phyloP scores from a whole-genome alignment of 176 grass and related monocot species.

The Microstegium vimineum region DNA sequence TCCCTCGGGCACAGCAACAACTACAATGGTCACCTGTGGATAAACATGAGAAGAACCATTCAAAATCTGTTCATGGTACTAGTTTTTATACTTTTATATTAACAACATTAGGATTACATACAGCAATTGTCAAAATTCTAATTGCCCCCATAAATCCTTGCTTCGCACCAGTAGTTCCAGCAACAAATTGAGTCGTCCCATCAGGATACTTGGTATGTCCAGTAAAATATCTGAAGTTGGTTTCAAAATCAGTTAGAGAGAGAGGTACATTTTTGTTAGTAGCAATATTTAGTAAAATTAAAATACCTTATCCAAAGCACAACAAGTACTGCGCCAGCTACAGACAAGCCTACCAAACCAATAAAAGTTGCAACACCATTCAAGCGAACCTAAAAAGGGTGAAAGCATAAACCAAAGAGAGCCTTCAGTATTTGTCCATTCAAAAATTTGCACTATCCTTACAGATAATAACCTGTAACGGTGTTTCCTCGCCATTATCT shows the following conservation, averaged over 20 bases:
- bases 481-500: constrained; percentile 98
- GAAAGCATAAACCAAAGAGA: constrained; percentile 8
- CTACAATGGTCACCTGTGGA: constrained; percentile 86
- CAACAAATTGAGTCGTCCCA: constrained; percentile 79
- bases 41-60: constrained; percentile 36
- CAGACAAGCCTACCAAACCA: constrained; percentile 81
- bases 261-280: not conserved
- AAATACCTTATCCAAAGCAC: constrained; percentile 85
- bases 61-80: constrained; percentile 15
- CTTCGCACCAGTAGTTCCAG: constrained; percentile 60
- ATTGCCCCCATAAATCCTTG: constrained; percentile 83
- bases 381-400: constrained; percentile 71
- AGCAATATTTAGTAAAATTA: constrained; percentile 28
- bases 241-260: constrained; percentile 4
- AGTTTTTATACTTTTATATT: constrained; percentile 1
- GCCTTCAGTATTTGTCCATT: constrained; percentile 18
- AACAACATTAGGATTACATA: constrained; percentile 45
- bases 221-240: constrained; percentile 77
- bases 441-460: constrained; percentile 16
- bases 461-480: constrained; percentile 80
- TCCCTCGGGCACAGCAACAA: constrained; percentile 97
- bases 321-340: constrained; percentile 74
- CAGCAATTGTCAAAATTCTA: constrained; percentile 91
- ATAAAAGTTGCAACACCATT: constrained; percentile 98
- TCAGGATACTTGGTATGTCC: constrained; percentile 77